Base-by-base conservation (phyloP, 345 rosid genomes). In the Euphorbia tirucalli region DNA sequence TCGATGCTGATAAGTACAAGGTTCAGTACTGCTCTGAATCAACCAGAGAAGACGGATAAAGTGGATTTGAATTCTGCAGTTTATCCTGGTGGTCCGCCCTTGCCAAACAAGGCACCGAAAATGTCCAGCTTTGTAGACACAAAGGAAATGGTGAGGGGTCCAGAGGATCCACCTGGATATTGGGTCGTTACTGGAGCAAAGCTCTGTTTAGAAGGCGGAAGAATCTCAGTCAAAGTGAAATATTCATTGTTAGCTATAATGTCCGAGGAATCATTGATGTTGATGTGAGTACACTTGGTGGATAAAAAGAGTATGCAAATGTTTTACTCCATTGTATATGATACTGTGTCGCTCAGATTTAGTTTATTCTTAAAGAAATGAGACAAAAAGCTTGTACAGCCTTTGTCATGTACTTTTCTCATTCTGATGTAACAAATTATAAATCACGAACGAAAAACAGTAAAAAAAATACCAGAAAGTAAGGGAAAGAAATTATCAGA, bases 171-270 rank as follows among this genome's bases (percentile, higher is more conserved):
- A 1, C 99, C 97, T 24, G 99, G 99, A 55, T 95, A 90, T 77
- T 95, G 97, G 99, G 97, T 95, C 69, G 87, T 95, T 43, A 90
- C 96, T 1, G 99, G 99, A 62, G 97, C 99, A 46, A 90, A 87
- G 87, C 93, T 95, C 22, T 84, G 87, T 58, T 74, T 90, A 44
- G 96, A 87, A 52, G 89, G 84, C 55, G 93, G 97, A 28, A 85
- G 80, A 83, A 90, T 95, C 80, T 86, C 97, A 15, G 71, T 92
- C 75, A 95, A 83, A 80, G 97, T 80, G 43, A 92, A 95, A 77
- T 92, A 88, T 71, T 87, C 97, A 14, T 83, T 95, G 73, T 83
- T 92, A 71, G 87, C 97, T 44, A 83, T 90, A 41, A 75, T 92
- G 79, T 86, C 94, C 0, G 97, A 90, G 74, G 97, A 95, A 32